These are phyloP conservation scores for Hypoxylon intermedium DNA, from an alignment of 495 filamentous ascomycete species.

Conservation along the genomic window DNA sequence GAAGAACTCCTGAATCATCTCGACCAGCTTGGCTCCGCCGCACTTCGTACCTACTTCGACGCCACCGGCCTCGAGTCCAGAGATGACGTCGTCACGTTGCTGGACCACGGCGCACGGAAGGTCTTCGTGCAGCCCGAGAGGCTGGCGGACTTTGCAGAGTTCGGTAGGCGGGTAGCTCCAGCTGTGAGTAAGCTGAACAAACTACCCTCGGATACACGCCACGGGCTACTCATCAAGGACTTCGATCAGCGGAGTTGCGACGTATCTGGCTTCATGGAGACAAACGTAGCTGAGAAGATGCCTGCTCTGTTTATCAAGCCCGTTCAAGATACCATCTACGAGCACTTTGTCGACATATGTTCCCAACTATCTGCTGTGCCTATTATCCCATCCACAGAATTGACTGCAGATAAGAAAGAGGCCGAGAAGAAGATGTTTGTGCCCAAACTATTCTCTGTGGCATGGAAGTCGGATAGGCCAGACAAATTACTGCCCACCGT, in stretches of 20 bases:
- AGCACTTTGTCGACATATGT: constrained; percentile 61
- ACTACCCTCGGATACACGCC: constrained; percentile 44
- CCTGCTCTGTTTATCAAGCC: constrained; percentile 57
- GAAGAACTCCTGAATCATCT: constrained; percentile 72
- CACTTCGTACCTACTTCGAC: constrained; percentile 76
- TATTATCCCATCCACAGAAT: constrained; percentile 71
- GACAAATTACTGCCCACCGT: constrained; percentile 87
- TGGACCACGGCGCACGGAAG: constrained; percentile 86
- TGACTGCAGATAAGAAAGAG: constrained; percentile 70
- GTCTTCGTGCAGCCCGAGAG: constrained; percentile 80
- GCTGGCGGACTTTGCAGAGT: constrained; percentile 52
- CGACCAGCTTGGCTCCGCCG: constrained; percentile 64
- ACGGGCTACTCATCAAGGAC: constrained; percentile 54
- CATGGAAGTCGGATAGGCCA: constrained; percentile 77
- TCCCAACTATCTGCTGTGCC: constrained; percentile 69
- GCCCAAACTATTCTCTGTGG: constrained; percentile 70
- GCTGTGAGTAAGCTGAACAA: constrained; percentile 43
- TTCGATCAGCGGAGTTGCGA: constrained; percentile 52
- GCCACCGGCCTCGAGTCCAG: constrained; percentile 70
- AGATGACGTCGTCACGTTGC: constrained; percentile 76
- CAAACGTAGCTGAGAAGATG: constrained; percentile 54
- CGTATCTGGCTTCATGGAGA: constrained; percentile 51
- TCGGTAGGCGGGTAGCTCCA: constrained; percentile 53
- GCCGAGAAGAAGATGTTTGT: constrained; percentile 66
- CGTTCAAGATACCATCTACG: constrained; percentile 52